Percentiles rank a stretch among this genome's conserved stretches.
Conservation (phyloP, 2,329 filamentous ascomycete genomes). For the Talaromyces sp. region DNA sequence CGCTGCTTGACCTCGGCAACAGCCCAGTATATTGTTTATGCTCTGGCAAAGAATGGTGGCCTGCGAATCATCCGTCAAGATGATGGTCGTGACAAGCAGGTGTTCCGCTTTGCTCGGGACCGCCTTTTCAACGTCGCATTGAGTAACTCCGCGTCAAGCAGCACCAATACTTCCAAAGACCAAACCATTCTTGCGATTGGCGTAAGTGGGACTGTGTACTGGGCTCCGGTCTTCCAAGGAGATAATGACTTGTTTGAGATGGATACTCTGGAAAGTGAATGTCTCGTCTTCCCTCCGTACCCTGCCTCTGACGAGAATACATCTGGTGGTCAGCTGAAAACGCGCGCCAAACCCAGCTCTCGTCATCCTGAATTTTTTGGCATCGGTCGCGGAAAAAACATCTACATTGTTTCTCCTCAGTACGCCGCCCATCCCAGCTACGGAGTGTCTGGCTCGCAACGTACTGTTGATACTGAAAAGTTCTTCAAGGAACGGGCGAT, state of each 20-base stretch:
- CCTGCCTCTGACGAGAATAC: conserved; percentile 82
- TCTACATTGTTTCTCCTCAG: conserved; percentile 72
- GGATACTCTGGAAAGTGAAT: conserved; percentile 73
- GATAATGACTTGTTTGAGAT: conserved; percentile 75
- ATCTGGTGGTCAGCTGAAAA: conserved; percentile 90
- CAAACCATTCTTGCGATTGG: conserved; percentile 89
- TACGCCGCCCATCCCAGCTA: conserved; percentile 50
- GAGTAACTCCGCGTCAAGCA: conserved; percentile 59
- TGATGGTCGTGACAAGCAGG: conserved; percentile 82
- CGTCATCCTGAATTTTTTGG: conserved; percentile 91
- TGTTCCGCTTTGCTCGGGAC: conserved; percentile 87
- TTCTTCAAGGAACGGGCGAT: conserved; percentile 81
- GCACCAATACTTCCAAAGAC: conserved; percentile 50
- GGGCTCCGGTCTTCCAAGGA: conserved; percentile 72
- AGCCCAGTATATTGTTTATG: conserved; percentile 87
- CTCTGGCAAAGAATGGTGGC: conserved; percentile 86
- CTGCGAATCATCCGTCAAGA: conserved; percentile 92
- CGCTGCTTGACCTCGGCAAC: conserved; percentile 87
- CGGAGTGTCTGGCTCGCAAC: conserved; percentile 46
- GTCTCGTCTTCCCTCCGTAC: conserved; percentile 84
- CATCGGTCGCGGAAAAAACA: conserved; percentile 90
- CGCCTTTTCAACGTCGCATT: conserved; percentile 92
- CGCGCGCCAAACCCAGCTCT: conserved; percentile 82
- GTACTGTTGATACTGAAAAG: conserved; percentile 75
- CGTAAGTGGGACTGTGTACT: conserved; percentile 94